Base-by-base conservation (phyloP, 2,329 filamentous ascomycete species). In the Fusarium buharicum region DNA sequence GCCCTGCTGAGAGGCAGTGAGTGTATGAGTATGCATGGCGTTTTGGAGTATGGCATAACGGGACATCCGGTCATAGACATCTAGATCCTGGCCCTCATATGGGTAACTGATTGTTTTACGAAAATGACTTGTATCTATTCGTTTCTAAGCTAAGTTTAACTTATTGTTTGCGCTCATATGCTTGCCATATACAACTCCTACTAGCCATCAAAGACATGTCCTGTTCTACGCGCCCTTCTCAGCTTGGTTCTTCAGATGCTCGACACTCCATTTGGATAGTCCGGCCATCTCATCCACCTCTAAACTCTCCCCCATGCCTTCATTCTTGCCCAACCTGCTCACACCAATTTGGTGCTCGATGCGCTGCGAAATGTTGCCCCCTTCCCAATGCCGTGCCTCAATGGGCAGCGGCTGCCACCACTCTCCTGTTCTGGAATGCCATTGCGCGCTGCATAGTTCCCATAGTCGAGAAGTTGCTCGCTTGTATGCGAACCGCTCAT, bases 401-500 rank as follows among this genome's bases (percentile, higher is more conserved):
- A 73, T 62, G 1, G 87, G 83, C 34, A 93, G 70, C 3, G 90
- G 90, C 59, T 83, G 83, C 90, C 91, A 93, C 90, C 90, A 93
- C 7, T 80, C 76, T 4, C 83, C 84, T 4, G 76, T 78, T 41
- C 90, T 77, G 3, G 82, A 81, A 78, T 92, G 91, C 91, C 91
- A 94, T 59, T 83, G 79, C 33, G 79, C 81, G 16, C 90, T 86
- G 73, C 90, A 94, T 72, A 95, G 86, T 76, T 95, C 90, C 91
- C 90, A 95, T 4, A 95, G 77, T n/a, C 91, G 80, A 64, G 88
- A 91, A 38, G 86, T 82, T 2, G 91, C 91, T 20, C 91, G 82
- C 74, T 91, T 91, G 67, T 92, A 93, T 0, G 91, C 91, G 72
- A 95, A 95, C 12, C 86, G 81, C 74, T 94, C 91, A 73, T 94